Percentiles rank a stretch among this genome's conserved stretches.
These are phyloP conservation scores for Bruguiera hainesii DNA, from an alignment of 441 rosid species.

Conservation along the genomic window DNA sequence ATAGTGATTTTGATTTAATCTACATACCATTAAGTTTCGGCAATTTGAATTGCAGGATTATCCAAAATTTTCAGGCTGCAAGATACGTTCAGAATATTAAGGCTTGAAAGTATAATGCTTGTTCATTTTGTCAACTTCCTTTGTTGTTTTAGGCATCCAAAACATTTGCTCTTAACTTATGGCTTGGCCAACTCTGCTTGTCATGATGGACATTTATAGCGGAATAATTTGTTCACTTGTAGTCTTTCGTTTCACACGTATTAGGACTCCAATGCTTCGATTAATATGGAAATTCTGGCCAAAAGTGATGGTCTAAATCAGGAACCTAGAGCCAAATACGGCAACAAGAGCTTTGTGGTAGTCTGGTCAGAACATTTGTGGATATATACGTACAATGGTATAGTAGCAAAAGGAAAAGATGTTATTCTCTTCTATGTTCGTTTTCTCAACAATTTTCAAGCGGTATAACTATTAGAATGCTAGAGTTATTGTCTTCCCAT, in stretches of 20 bases:
- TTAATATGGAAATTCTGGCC: background rate
- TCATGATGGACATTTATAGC: slow-evolving; percentile 6
- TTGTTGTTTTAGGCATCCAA: background rate
- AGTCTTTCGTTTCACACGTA: background rate
- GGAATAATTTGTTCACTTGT: background rate
- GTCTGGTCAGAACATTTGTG: no score
- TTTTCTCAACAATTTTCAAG: background rate
- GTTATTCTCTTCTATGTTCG: no score
- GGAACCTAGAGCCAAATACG: no score
- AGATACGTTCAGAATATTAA: background rate
- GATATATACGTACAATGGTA: no score
- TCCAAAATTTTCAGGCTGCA: no score
- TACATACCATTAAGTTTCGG: no score
- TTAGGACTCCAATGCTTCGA: background rate
- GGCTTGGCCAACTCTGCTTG: slow-evolving; percentile 21
- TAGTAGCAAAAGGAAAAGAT: no score
- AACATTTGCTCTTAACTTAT: slow-evolving; percentile 3
- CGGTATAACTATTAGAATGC: background rate
- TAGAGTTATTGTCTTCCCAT: background rate
- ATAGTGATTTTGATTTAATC: no score
- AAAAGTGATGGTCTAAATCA: background rate
- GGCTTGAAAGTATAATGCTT: background rate
- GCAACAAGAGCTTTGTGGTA: no score
- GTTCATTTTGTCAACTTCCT: background rate
- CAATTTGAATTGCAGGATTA: no score